These are phyloP conservation scores for Penicillium sp. DNA, from an alignment of 2,329 filamentous ascomycete species.

Conservation along the genomic window DNA sequence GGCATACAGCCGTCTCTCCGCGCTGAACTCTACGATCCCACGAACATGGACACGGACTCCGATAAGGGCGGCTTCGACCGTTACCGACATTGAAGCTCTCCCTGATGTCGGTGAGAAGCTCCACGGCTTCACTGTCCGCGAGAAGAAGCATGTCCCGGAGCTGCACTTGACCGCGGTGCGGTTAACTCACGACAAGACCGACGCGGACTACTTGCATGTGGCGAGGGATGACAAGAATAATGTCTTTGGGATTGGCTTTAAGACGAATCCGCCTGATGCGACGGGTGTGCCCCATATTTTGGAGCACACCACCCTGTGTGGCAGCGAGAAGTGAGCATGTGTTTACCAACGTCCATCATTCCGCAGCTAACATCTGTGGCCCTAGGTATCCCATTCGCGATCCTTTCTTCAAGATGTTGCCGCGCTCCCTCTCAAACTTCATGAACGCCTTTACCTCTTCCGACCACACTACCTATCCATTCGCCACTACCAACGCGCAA, in stretches of 20 bases:
- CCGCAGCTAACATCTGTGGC: conserved; percentile 11
- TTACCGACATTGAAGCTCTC: conserved; percentile 70
- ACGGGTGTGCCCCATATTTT: conserved; percentile 95
- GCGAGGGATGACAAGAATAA: conserved; percentile 96
- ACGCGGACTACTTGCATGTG: conserved; percentile 92
- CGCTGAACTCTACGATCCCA: conserved; percentile 11
- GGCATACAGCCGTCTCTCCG: conserved; percentile 18
- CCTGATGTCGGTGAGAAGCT: conserved; percentile 78
- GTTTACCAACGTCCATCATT: background rate
- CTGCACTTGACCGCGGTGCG: conserved; percentile 87
- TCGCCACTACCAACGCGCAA: conserved; percentile 91
- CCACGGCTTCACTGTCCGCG: conserved; percentile 86
- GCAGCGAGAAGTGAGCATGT: conserved; percentile 74
- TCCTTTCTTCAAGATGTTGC: conserved; percentile 99
- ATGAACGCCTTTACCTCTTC: conserved; percentile 99
- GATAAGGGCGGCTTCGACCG: conserved; percentile 48
- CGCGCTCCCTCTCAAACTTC: conserved; percentile 95
- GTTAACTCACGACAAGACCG: conserved; percentile 88
- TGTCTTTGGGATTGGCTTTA: conserved; percentile 99
- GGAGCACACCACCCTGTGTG: conserved; percentile 94
- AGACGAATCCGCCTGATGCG: conserved; percentile 95
- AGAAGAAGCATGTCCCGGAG: conserved; percentile 88
- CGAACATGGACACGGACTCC: conserved; percentile 16
- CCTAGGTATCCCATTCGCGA: conserved; percentile 89
- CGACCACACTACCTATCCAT: conserved; percentile 96